Evolutionary conservation across 2,329 filamentous ascomycete genomes (phyloP).

Genomic region (Aspergillus nomiae): DNA sequence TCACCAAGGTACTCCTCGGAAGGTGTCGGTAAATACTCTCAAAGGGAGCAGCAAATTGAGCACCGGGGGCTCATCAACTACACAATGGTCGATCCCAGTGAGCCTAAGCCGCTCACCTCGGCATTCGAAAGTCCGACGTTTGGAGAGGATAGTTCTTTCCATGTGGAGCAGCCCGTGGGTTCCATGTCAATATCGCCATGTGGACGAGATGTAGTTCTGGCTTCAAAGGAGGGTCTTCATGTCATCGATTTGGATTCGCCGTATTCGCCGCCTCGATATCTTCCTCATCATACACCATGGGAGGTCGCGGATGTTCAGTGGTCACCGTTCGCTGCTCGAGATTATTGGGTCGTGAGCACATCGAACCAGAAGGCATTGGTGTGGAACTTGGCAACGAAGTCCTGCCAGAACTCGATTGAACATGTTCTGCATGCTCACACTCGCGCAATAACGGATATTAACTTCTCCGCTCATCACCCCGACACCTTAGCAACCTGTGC

Average conservation of each 20-base stretch:
- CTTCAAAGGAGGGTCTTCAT: conserved; percentile 84
- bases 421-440: conserved; percentile 84
- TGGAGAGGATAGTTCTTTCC: conserved; percentile 79
- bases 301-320: conserved; percentile 95
- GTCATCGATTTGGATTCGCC: conserved; percentile 91
- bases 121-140: conserved; percentile 87
- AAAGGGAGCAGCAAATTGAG: conserved; percentile 8
- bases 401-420: conserved; percentile 78
- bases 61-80: conserved; percentile 4
- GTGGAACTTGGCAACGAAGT: conserved; percentile 80
- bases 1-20: conserved; percentile 6
- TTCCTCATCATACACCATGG: conserved; percentile 88
- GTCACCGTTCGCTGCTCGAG: conserved; percentile 86
- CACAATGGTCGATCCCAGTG: conserved; percentile 39
- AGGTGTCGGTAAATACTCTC: conserved; percentile 7
- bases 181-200: conserved; percentile 92
- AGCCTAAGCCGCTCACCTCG: conserved; percentile 45
- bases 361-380: conserved; percentile 93
- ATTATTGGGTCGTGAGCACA: conserved; percentile 92
- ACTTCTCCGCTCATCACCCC: conserved; percentile 90
- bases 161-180: conserved; percentile 76
- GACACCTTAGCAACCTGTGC: conserved; percentile 88
- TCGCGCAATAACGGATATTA: conserved; percentile 91
- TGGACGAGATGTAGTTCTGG: conserved; percentile 85
- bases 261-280: conserved; percentile 79